A percentile compares a stretch with the other conserved stretches of the same genome.
These are phyloP conservation scores for Aurinia saxatilis DNA, from an alignment of 345 rosid genomes.

Conservation along the genomic window DNA sequence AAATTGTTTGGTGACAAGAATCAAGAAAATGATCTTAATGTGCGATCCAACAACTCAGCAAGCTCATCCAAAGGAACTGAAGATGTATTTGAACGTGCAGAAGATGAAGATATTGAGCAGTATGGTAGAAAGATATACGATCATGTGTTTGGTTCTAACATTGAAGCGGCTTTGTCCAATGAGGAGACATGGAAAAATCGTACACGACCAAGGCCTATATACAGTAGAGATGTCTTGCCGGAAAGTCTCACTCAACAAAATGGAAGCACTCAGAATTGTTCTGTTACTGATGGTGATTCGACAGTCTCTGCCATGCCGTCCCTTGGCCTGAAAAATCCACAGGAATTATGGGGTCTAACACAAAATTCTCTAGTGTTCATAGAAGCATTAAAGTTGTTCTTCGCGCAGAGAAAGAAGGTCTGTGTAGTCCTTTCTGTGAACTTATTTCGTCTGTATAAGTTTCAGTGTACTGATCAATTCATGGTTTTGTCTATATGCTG, in stretches of 20 bases:
- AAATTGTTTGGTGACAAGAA: conserved; percentile 95
- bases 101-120: conserved; percentile 68
- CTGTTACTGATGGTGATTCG: conserved; percentile 33
- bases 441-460: neutral
- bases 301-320: conserved; percentile 67
- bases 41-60: conserved; percentile 62
- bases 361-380: conserved; percentile 81
- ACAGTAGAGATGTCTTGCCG: conserved; percentile 56
- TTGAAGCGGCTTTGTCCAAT: conserved; percentile 83
- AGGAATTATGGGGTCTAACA: conserved; percentile 79
- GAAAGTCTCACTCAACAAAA: conserved; percentile 46
- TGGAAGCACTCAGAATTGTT: conserved; percentile 45
- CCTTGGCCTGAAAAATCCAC: conserved; percentile 94
- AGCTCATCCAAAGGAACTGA: conserved; percentile 57
- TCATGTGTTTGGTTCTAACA: conserved; percentile 96
- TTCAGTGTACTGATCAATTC: neutral
- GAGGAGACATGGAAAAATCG: conserved; percentile 96
- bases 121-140: conserved; percentile 94
- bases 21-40: conserved; percentile 93
- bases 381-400: conserved; percentile 73
- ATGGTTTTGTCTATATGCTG: neutral
- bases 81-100: conserved; percentile 64
- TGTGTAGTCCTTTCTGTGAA: conserved; percentile 12
- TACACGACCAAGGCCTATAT: conserved; percentile 70
- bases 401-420: conserved; percentile 73